These are phyloP conservation scores for Naegleria lovaniensis DNA, from an alignment of 208 protist genomes.

Conservation along the genomic window DNA sequence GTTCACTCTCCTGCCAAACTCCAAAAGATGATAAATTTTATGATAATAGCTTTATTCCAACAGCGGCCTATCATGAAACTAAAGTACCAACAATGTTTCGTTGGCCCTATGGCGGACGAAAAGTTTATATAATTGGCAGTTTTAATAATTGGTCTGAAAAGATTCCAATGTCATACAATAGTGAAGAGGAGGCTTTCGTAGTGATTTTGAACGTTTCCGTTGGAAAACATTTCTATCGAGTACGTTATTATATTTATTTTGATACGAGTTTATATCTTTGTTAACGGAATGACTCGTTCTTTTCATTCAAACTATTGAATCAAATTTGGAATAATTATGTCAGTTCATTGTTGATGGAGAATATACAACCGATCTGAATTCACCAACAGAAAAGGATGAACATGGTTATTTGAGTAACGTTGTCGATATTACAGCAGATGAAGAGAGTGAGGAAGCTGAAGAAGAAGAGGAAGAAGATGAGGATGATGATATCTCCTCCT, in stretches of 20 bases:
- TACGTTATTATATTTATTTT: neutral
- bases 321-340: neutral
- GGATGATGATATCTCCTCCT: neutral
- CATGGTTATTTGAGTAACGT: conserved; percentile 1
- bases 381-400: neutral
- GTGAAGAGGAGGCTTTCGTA: conserved; percentile 13
- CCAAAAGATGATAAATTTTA: neutral
- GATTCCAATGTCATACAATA: conserved; percentile 15
- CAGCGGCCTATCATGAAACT: neutral
- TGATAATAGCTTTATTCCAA: neutral
- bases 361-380: conserved; percentile 16
- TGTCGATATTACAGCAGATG: neutral
- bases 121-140: conserved; percentile 3
- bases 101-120: neutral
- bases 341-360: conserved; percentile 17
- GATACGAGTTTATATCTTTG: no score
- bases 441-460: neutral
- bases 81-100: conserved; percentile 16
- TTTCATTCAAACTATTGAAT: neutral
- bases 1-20: neutral
- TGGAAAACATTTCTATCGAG: conserved; percentile 9
- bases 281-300: no score
- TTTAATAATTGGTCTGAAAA: conserved; percentile 21
- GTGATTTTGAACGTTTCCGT: conserved; percentile 25
- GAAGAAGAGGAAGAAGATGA: neutral